Base-by-base conservation (phyloP, 2,329 filamentous ascomycete genomes). In the Xylariaceae sp. region DNA sequence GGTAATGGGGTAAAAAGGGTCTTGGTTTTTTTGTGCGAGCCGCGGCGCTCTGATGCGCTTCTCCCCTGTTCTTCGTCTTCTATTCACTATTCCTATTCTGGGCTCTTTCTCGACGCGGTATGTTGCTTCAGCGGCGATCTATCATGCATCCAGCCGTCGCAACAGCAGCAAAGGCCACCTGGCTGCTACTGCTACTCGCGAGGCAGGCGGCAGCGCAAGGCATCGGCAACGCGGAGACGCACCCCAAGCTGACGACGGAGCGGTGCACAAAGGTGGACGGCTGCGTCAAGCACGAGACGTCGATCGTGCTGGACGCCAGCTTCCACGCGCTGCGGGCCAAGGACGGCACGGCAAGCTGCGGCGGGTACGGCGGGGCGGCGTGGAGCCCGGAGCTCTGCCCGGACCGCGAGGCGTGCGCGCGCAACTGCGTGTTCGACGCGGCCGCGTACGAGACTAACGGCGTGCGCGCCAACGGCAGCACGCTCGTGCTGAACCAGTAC, bases 401-500 rank as follows among this genome's bases (percentile, higher is more conserved):
- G 0, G 74, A 78, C 57, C 71, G 74, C 52, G 71, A 69, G 48
- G 72, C 74, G 0, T 84, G 81, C 58, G 76, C 79, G 0, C 63
- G 74, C 57, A 82, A 82, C 67, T 84, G 81, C 65, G 73, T 79
- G 42, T 72, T 83, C 32, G 77, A 82, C 45, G 79, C 77, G 19
- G 78, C 67, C 2, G 69, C 81, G 67, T 84, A 81, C 64, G 65
- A 68, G 45, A 66, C 42, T 45, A 68, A 62, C 60, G 73, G 65
- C 43, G 67, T 72, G 32, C 44, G 50, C 7, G 60, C 60, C 7
- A 56, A 63, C n/a, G 60, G 54, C 0, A 52, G 63, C 63, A 42
- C 50, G 45, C 64, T 59, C 20, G 71, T 64, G 20, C 55, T 67
- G 60, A 61, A 56, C 21, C 65, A 65, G 53, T 75, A 69, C 54